Percentiles rank a stretch among this genome's conserved stretches.
phyloP scores from a whole-genome alignment of 257 asterid genomes.

The Solanum clarkiae region DNA sequence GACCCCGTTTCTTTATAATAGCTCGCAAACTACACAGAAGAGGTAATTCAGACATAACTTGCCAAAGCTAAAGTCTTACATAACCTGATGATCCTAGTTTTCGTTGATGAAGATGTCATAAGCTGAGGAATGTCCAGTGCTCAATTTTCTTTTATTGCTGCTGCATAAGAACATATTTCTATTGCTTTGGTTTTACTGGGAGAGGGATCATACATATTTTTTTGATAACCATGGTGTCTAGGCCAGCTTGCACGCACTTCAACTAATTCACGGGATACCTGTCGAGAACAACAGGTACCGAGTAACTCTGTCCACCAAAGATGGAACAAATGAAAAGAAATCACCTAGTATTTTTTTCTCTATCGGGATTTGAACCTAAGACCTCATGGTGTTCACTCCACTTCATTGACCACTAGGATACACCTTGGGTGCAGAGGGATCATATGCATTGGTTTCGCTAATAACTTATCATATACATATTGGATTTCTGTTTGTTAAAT shows the following conservation, averaged over 20 bases:
- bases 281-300: neutral
- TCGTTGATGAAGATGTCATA: neutral
- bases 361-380: neutral
- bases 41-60: neutral
- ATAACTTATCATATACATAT: neutral
- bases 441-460: neutral
- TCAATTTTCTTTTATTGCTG: neutral
- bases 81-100: neutral
- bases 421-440: neutral
- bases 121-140: neutral
- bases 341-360: neutral
- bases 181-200: neutral
- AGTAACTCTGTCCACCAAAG: neutral
- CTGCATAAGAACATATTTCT: neutral
- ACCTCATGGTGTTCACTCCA: neutral
- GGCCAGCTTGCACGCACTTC: neutral
- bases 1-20: neutral
- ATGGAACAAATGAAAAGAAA: neutral
- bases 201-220: neutral
- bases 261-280: neutral
- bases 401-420: neutral
- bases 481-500: neutral
- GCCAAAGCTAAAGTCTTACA: neutral
- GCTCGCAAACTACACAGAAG: too few species aligned
- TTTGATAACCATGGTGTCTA: neutral